Percentiles rank a stretch among this genome's conserved stretches.
Evolutionary conservation across 306 rosid genomes (phyloP).

Genomic region (Boehmeria nivea): DNA sequence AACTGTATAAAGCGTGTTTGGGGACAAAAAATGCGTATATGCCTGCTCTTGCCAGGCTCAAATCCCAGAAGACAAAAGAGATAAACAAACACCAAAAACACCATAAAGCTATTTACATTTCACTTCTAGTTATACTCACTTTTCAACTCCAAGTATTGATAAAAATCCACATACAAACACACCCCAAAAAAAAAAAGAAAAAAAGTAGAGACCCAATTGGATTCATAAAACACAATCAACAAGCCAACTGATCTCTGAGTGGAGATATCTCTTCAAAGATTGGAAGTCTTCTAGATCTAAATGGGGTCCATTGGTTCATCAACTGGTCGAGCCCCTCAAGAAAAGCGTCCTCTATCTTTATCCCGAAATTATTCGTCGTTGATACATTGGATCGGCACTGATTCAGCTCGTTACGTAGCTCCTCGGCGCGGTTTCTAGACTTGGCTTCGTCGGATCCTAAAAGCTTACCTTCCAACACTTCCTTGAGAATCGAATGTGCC

Average conservation of each 20-base stretch:
- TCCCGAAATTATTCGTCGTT: slow-evolving; percentile 10
- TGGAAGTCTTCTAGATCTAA: slow-evolving; percentile 72
- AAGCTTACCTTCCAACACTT: slow-evolving; percentile 39
- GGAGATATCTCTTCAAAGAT: slow-evolving; percentile 86
- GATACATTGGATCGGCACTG: slow-evolving; percentile 21
- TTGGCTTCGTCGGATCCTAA: slow-evolving; percentile 51
- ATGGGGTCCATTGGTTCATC: slow-evolving; percentile 44
- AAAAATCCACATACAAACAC: no score
- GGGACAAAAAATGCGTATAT: no score
- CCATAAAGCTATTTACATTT: no score
- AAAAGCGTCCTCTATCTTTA: slow-evolving; percentile 50
- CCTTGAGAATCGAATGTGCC: slow-evolving; percentile 40
- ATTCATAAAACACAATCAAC: no score
- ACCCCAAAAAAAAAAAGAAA: no score
- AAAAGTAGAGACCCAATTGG: no score
- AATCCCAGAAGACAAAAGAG: no score
- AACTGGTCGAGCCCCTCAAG: slow-evolving; percentile 64
- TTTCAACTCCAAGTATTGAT: no score
- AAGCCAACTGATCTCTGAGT: slow-evolving; percentile 71
- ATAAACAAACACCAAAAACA: no score
- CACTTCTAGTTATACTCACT: no score
- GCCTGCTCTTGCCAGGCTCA: no score
- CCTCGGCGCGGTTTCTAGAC: slow-evolving; percentile 46
- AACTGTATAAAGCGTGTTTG: no score
- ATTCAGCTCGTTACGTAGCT: slow-evolving; percentile 37